A percentile compares a stretch with the other conserved stretches of the same genome.
phyloP scores from a whole-genome alignment of 140 eudicot genomes.

The Flaveria floridana region DNA sequence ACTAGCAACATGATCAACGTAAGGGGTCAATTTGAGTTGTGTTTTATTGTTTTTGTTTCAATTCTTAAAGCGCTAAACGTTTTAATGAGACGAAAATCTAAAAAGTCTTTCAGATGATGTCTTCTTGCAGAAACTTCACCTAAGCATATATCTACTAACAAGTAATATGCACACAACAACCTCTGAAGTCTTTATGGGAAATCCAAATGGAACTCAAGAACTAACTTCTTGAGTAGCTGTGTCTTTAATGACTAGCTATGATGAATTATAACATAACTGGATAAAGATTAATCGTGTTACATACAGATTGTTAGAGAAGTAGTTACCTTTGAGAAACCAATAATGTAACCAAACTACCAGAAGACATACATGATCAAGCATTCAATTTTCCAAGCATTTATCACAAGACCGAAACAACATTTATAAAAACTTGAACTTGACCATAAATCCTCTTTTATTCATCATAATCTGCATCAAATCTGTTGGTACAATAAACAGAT shows the following conservation, averaged over 20 bases:
- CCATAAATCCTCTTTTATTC: conserved; percentile 34
- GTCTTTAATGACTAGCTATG: not conserved
- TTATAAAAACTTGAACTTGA: conserved; percentile 13
- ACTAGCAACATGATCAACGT: not conserved
- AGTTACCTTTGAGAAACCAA: conserved; percentile 25
- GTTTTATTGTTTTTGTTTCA: not conserved
- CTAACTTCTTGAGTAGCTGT: not conserved
- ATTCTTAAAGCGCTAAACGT: too few relatives aligned
- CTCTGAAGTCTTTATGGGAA: not conserved
- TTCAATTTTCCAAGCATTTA: not conserved
- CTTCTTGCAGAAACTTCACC: not conserved
- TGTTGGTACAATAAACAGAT: conserved; percentile 22
- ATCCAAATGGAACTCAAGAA: not conserved
- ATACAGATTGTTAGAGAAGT: conserved; percentile 10
- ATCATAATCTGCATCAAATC: conserved; percentile 26
- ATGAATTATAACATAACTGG: not conserved
- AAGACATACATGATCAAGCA: conserved; percentile 3
- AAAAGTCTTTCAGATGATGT: not conserved
- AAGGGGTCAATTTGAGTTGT: not conserved
- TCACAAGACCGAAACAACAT: not conserved
- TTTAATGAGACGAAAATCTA: too few relatives aligned
- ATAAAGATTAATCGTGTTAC: not conserved
- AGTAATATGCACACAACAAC: not conserved
- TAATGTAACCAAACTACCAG: conserved; percentile 5
- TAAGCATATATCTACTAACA: not conserved